Evolutionary conservation across 2,329 filamentous ascomycete genomes (phyloP), one percentile per base, ranked within the genome.

Genomic region (Scorias spongiosa): DNA sequence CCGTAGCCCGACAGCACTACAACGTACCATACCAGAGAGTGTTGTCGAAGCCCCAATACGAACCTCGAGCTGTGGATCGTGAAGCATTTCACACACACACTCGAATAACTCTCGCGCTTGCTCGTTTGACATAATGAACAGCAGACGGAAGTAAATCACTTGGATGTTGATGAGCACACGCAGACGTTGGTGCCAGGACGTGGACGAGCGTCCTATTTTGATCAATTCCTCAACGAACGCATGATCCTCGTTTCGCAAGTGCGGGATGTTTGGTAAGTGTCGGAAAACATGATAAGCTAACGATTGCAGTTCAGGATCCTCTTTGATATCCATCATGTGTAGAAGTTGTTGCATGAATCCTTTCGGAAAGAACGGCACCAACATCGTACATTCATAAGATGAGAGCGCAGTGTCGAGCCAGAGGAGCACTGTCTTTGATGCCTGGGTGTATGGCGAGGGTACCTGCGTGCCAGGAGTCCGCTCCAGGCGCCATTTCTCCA

Each of bases 251-350:
- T 88, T 87, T 29, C 80, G 75, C 2, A 84, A 80, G 66, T 95
- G 89, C 0, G 91, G 88, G 45, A 98, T 86, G 61, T 98, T 98
- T 11, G 91, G 87, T 12, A 98, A 69, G 58, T 98, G 89, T 6
- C 89, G 82, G 69, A 96, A 98, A 37, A 98, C 91, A 57, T 94
- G 87, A 59, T 96, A 98, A 0, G 91, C 89, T 8, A 95, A 74
- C 9, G 84, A 81, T 70, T 95, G 93, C 2, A 98, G 74, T 63
- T 98, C 93, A 0, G 86, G 87, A 56, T 98, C 91, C 63, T 98
- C 91, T 63, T 96, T 96, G 61, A 98, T 86, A 58, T 98, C 91
- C 89, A 98, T 98, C 91, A 98, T 98, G 68, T 98, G 88, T 42
- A 98, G 69, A 11, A 98, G 75, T 60, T 95, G 84, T 55, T 91